Conservation (phyloP, 2,329 filamentous ascomycete species). For the Ascomycota sp. region DNA sequence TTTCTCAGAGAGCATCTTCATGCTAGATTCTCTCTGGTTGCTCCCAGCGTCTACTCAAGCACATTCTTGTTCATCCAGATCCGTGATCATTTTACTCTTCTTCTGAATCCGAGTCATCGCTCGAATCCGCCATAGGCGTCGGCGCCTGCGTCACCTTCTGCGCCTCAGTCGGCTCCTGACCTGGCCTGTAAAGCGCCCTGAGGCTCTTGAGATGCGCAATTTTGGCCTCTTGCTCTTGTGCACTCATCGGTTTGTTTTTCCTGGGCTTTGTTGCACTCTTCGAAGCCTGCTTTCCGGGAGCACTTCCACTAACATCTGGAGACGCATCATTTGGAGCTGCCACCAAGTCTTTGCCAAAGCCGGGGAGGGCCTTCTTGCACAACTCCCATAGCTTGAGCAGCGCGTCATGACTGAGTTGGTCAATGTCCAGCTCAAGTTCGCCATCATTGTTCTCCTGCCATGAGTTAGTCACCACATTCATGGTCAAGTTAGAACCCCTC, state of each 20-base stretch:
- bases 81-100: slow-evolving; percentile 24
- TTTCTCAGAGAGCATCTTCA: no score
- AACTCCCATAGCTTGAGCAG: slow-evolving; percentile 29
- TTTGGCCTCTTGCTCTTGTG: slow-evolving; percentile 44
- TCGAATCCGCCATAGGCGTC: slow-evolving; percentile 14
- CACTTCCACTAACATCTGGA: slow-evolving; percentile 10
- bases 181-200: slow-evolving; percentile 20
- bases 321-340: slow-evolving; percentile 8
- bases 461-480: slow-evolving; percentile 1
- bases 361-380: slow-evolving; percentile 21
- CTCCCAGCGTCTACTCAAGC: no score
- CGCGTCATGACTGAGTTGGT: slow-evolving; percentile 33
- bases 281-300: slow-evolving; percentile 11
- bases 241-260: slow-evolving; percentile 61
- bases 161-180: slow-evolving; percentile 12
- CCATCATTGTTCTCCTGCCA: slow-evolving; percentile 35
- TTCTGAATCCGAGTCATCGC: slow-evolving; percentile 26
- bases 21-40: no score
- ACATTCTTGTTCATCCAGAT: neutral
- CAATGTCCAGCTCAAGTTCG: slow-evolving; percentile 39
- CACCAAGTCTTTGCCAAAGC: slow-evolving; percentile 16
- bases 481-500: no score
- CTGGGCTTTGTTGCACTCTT: slow-evolving; percentile 30
- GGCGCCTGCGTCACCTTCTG: slow-evolving; percentile 7
- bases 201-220: slow-evolving; percentile 39